These are phyloP conservation scores for Copromyces sp. DNA, from an alignment of 495 filamentous ascomycete species.

Conservation along the genomic window DNA sequence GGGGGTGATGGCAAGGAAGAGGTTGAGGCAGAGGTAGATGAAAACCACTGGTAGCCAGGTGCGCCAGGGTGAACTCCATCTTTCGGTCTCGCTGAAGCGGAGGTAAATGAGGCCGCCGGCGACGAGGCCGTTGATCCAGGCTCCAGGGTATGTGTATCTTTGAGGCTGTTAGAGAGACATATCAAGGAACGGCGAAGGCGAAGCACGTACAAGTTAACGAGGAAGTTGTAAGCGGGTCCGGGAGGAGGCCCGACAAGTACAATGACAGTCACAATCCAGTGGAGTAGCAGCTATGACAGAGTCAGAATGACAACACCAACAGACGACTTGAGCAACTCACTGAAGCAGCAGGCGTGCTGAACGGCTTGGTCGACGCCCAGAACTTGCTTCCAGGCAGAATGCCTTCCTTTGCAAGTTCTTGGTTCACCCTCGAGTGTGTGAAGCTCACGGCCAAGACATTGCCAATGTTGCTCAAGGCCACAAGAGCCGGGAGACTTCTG, in stretches of 20 bases:
- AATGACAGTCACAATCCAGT: constrained; percentile 41
- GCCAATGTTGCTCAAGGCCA: constrained; percentile 54
- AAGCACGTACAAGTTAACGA: constrained; percentile 33
- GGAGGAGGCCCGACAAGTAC: constrained; percentile 40
- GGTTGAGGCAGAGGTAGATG: constrained; percentile 35
- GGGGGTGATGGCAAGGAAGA: constrained; percentile 41
- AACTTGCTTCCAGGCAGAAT: constrained; percentile 49
- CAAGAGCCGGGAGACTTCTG: constrained; percentile 45
- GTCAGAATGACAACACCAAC: not conserved
- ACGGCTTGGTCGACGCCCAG: constrained; percentile 32
- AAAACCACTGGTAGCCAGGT: constrained; percentile 34
- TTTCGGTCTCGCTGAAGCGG: constrained; percentile 27
- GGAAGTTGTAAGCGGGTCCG: constrained; percentile 33
- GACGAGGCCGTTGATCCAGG: constrained; percentile 43
- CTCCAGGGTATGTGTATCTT: constrained; percentile 40
- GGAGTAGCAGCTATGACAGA: constrained; percentile 32
- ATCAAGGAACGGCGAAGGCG: not conserved
- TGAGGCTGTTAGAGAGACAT: not conserved
- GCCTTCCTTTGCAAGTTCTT: constrained; percentile 58
- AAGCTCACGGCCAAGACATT: constrained; percentile 42
- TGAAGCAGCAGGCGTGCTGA: constrained; percentile 31
- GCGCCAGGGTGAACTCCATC: constrained; percentile 36
- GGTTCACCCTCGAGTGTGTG: constrained; percentile 52
- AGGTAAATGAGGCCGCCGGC: constrained; percentile 42
- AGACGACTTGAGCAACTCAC: constrained; percentile 14